Percentiles rank a stretch among this genome's conserved stretches.
phyloP scores from a whole-genome alignment of 208 protist genomes.

The Trypanosoma platydactyli region DNA sequence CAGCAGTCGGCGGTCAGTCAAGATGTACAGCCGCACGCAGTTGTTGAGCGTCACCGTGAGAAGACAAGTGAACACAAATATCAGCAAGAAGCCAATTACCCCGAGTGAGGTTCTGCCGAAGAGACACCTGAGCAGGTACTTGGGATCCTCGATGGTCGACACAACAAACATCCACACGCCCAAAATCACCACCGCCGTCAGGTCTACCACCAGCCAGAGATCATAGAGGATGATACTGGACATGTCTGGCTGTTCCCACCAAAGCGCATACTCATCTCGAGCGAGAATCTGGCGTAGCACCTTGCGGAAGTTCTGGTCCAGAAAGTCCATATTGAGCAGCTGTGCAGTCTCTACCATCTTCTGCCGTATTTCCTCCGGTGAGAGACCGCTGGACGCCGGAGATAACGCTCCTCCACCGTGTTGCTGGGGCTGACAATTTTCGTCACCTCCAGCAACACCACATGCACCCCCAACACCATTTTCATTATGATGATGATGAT shows the following conservation, averaged over 20 bases:
- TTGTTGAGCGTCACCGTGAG: slow-evolving; percentile 39
- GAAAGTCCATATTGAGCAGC: slow-evolving; percentile 41
- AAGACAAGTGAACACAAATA: slow-evolving; percentile 36
- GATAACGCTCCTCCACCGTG: neutral
- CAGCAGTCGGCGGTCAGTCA: slow-evolving; percentile 56
- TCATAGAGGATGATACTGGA: slow-evolving; percentile 40
- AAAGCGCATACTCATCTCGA: slow-evolving; percentile 50
- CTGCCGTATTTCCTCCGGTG: slow-evolving; percentile 21
- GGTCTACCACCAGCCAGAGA: slow-evolving; percentile 48
- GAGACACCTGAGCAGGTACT: slow-evolving; percentile 39
- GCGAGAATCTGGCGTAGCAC: slow-evolving; percentile 34
- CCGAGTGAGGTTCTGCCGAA: slow-evolving; percentile 36
- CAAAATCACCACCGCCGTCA: slow-evolving; percentile 35
- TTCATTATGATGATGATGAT: neutral
- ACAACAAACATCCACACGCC: slow-evolving; percentile 52
- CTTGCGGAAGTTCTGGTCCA: slow-evolving; percentile 32
- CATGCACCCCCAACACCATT: neutral
- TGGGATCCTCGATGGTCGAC: slow-evolving; percentile 35
- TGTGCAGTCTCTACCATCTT: slow-evolving; percentile 56
- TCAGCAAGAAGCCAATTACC: slow-evolving; percentile 36
- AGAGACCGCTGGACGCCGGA: neutral
- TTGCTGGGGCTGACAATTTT: too few relatives aligned
- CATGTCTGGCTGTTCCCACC: slow-evolving; percentile 45
- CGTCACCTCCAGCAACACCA: too few relatives aligned
- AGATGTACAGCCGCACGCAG: slow-evolving; percentile 45